Percentiles rank a stretch among this genome's conserved stretches.
Evolutionary conservation across 495 filamentous ascomycete genomes (phyloP).

Genomic region (Pyrenula aspistea): DNA sequence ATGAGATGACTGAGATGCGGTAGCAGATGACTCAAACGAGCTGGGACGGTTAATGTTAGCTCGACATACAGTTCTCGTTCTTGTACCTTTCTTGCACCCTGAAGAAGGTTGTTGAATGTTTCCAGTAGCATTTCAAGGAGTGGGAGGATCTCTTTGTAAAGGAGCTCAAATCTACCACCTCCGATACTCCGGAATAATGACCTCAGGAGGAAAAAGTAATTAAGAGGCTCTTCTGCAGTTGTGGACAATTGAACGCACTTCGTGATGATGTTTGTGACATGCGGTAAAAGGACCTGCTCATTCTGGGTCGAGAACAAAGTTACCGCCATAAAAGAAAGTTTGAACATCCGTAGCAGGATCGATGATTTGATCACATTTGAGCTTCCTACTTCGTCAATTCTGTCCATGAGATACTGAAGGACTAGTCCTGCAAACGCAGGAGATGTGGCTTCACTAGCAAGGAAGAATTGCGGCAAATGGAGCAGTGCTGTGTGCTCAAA

Average conservation of each 20-base stretch:
- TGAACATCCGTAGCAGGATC: slow-evolving; percentile 89
- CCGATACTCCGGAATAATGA: slow-evolving; percentile 94
- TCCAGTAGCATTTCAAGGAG: slow-evolving; percentile 94
- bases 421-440: slow-evolving; percentile 98
- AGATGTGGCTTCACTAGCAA: slow-evolving; percentile 93
- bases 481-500: slow-evolving; percentile 90
- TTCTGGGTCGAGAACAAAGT: slow-evolving; percentile 91
- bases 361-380: slow-evolving; percentile 81
- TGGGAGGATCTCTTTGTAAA: slow-evolving; percentile 96
- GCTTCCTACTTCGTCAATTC: slow-evolving; percentile 88
- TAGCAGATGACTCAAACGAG: slow-evolving; percentile 83
- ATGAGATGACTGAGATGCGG: slow-evolving; percentile 97
- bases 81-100: slow-evolving; percentile 75
- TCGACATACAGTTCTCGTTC: slow-evolving; percentile 97
- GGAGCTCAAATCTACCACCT: slow-evolving; percentile 89
- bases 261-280: slow-evolving; percentile 91
- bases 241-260: slow-evolving; percentile 93
- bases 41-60: slow-evolving; percentile 89
- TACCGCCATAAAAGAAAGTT: slow-evolving; percentile 98
- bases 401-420: slow-evolving; percentile 90
- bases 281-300: slow-evolving; percentile 86
- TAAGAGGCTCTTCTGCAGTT: slow-evolving; percentile 93
- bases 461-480: slow-evolving; percentile 94
- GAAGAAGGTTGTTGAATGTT: slow-evolving; percentile 84
- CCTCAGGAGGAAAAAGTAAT: slow-evolving; percentile 89